A percentile compares a stretch with the other conserved stretches of the same genome.
These are phyloP conservation scores for Fusarium chuoi DNA, from an alignment of 2,329 filamentous ascomycete genomes.

Conservation along the genomic window DNA sequence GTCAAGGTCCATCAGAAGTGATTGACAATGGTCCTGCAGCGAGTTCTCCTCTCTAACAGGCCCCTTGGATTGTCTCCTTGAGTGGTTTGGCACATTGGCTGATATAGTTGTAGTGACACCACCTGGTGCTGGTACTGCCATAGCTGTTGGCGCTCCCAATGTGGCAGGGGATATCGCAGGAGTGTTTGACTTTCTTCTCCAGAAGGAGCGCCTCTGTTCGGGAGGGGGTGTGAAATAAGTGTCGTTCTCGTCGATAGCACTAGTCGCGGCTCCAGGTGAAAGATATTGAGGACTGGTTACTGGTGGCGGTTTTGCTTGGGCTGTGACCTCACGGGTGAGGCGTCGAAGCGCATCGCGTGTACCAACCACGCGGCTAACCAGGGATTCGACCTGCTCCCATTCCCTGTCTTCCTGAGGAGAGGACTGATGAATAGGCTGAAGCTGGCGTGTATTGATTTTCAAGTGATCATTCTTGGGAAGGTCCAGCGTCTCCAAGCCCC, in stretches of 20 bases:
- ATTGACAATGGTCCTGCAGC: slow-evolving; percentile 84
- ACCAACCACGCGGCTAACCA: slow-evolving; percentile 87
- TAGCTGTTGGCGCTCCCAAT: slow-evolving; percentile 51
- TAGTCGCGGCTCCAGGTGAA: slow-evolving; percentile 55
- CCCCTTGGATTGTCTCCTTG: slow-evolving; percentile 51
- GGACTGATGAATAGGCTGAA: slow-evolving; percentile 46
- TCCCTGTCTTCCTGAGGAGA: slow-evolving; percentile 75
- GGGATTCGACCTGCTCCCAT: slow-evolving; percentile 85
- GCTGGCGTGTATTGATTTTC: slow-evolving; percentile 43
- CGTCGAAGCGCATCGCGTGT: slow-evolving; percentile 89
- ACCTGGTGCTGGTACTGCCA: slow-evolving; percentile 57
- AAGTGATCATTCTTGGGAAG: slow-evolving; percentile 42
- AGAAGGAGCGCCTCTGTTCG: slow-evolving; percentile 76
- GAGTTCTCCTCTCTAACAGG: slow-evolving; percentile 67
- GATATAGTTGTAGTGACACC: slow-evolving; percentile 46
- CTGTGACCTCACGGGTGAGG: slow-evolving; percentile 85
- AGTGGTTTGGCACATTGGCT: slow-evolving; percentile 46
- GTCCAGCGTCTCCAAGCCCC: slow-evolving; percentile 58
- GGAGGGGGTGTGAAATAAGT: slow-evolving; percentile 61
- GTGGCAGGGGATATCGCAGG: slow-evolving; percentile 55
- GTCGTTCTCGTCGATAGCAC: slow-evolving; percentile 62
- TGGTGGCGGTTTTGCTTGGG: slow-evolving; percentile 49
- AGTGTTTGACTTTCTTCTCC: slow-evolving; percentile 85
- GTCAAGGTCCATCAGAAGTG: slow-evolving; percentile 86
- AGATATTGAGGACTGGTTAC: slow-evolving; percentile 48